A percentile compares a stretch with the other conserved stretches of the same genome.
Conservation (phyloP, 148 eudicot genomes). For the Gaultheria prostrata region DNA sequence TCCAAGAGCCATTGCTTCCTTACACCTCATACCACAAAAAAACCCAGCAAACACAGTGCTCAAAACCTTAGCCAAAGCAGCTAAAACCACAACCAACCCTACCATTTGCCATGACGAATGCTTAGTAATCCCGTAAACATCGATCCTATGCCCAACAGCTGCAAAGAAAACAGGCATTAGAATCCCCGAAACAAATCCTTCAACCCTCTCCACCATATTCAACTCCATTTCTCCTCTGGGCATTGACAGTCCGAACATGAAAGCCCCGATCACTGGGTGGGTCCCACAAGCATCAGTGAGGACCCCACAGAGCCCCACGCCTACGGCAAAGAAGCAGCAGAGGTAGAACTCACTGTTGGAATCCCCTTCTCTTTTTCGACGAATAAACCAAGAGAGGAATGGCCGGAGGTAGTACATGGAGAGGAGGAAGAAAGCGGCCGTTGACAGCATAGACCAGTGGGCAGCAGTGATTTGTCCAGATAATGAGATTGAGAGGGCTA, state of each 20-base stretch:
- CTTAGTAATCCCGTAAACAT: neutral
- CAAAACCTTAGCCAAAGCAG: slow-evolving; percentile 27
- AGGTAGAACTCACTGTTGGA: slow-evolving; percentile 31
- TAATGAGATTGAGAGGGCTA: slow-evolving; percentile 16
- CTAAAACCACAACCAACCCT: slow-evolving; percentile 12
- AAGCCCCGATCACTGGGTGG: slow-evolving; percentile 54
- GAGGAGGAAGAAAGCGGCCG: slow-evolving; percentile 15
- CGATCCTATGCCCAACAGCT: slow-evolving; percentile 28
- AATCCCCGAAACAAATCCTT: slow-evolving; percentile 50
- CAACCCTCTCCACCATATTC: slow-evolving; percentile 44
- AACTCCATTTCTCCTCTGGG: slow-evolving; percentile 44
- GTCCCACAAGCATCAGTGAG: slow-evolving; percentile 34
- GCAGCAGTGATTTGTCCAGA: slow-evolving; percentile 1
- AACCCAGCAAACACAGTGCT: slow-evolving; percentile 27
- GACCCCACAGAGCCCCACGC: slow-evolving; percentile 39
- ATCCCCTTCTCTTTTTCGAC: slow-evolving; percentile 30
- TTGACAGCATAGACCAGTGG: neutral
- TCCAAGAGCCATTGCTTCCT: slow-evolving; percentile 41
- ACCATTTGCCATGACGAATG: neutral
- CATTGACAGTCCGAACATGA: slow-evolving; percentile 47
- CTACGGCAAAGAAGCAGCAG: slow-evolving; percentile 28
- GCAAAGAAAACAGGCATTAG: slow-evolving; percentile 58
- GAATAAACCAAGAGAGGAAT: slow-evolving; percentile 22
- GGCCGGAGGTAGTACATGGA: slow-evolving; percentile 34
- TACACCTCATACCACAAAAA: slow-evolving; percentile 1